Conservation (phyloP, 768 basidiomycete species). For the Lactifluus hygrophoroides region DNA sequence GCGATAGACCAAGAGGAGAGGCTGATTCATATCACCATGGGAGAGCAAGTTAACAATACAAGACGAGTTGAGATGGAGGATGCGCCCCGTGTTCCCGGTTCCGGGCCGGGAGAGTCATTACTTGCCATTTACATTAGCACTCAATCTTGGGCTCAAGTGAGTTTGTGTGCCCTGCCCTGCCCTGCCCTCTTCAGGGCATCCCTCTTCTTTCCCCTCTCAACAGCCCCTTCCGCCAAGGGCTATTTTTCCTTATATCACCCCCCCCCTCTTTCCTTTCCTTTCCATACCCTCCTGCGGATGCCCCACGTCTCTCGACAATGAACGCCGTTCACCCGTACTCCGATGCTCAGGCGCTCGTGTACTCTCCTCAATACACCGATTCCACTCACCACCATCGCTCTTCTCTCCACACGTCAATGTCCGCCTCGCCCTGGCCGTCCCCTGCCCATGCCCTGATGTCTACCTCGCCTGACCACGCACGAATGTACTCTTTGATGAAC, state of each 20-base stretch:
- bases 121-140: conserved; percentile 3
- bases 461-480: conserved; percentile 17
- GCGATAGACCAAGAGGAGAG: conserved; percentile 5
- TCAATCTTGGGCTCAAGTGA: conserved; percentile 4
- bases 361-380: conserved; percentile 18
- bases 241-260: conserved; percentile 17
- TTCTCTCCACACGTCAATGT: conserved; percentile 13
- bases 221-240: not conserved
- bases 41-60: not conserved
- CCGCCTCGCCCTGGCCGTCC: conserved; percentile 22
- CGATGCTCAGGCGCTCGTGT: conserved; percentile 16
- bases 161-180: conserved; percentile 8
- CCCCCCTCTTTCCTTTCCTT: conserved; percentile 1
- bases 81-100: not conserved
- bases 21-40: conserved; percentile 12
- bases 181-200: conserved; percentile 10
- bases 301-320: conserved; percentile 18
- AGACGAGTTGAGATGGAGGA: not conserved
- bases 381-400: conserved; percentile 19
- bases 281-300: conserved; percentile 17
- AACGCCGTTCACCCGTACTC: conserved; percentile 18
- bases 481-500: conserved; percentile 22
- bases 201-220: conserved; percentile 12
- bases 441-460: conserved; percentile 20
- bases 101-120: conserved; percentile 6